Conservation (phyloP, 169 alveolate genomes). For the Eimeria zaria region DNA sequence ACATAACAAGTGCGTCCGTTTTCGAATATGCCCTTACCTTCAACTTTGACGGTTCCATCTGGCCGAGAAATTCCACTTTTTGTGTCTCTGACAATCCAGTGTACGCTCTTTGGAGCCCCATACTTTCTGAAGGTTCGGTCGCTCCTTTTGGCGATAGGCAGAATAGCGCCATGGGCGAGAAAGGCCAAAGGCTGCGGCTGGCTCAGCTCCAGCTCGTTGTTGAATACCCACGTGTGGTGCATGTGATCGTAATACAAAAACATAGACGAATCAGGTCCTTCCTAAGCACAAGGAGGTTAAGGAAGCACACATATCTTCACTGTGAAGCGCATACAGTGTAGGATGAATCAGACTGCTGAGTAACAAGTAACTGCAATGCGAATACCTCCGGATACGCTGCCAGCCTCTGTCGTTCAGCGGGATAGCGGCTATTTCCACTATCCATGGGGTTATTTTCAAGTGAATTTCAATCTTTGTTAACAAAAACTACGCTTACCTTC, state of each 20-base stretch:
- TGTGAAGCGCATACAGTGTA: background rate
- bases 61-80: constrained; percentile 4
- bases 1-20: background rate
- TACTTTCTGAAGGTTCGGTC: background rate
- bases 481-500: background rate
- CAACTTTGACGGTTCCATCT: constrained; percentile 53
- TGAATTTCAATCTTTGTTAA: background rate
- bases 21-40: background rate
- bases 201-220: constrained; percentile 47
- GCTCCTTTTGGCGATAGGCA: constrained; percentile 38
- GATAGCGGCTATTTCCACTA: no score
- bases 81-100: constrained; percentile 78
- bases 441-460: background rate
- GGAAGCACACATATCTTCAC: background rate
- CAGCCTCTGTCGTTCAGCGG: background rate
- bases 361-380: background rate
- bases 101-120: constrained; percentile 79
- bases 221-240: constrained; percentile 83
- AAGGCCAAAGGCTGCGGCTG: constrained; percentile 70
- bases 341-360: background rate
- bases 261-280: background rate
- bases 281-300: background rate
- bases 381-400: background rate
- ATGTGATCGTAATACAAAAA: constrained; percentile 78
- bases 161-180: constrained; percentile 79